Base-by-base conservation (phyloP, 2,329 filamentous ascomycete species). In the Cladosporium sphaerospermum region DNA sequence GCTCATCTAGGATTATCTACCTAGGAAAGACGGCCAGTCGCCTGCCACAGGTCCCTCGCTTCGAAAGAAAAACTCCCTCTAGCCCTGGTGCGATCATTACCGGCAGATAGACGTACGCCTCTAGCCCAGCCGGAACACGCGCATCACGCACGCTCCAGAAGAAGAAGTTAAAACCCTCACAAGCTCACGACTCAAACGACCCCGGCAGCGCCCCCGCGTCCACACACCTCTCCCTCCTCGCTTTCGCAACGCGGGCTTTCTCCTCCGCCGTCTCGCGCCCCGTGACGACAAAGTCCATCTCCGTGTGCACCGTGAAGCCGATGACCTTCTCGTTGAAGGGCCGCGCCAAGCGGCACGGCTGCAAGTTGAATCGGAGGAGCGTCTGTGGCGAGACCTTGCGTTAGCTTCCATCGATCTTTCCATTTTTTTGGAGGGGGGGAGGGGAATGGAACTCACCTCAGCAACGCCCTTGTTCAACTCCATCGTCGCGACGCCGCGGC, bases 391-490 rank as follows among this genome's bases (percentile, higher is more conserved):
- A 16, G 14, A 16, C 14, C 14, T 16, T 16, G 14, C 34, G 51
- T 52, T 40, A 52, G 49, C 4, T 3, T 18, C 16, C 2, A 16
- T 16, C 16, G 16, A 16, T 2, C 2, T 16, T 16, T 6, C n/a
- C n/a, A n/a, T n/a, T n/a, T n/a, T n/a, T n/a, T n/a, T n/a, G n/a
- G n/a, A n/a, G n/a, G n/a, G n/a, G n/a, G n/a, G n/a, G n/a, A n/a
- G n/a, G n/a, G n/a, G n/a, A n/a, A n/a, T n/a, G n/a, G n/a, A n/a
- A 57, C 62, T 61, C 48, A 70, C 68, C 60, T 71, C 68, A 34
- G 68, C 62, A 32, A 71, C 59, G 9, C 64, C 67, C 55, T 71
- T 70, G 60, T 70, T 69, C 51, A 71, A 45, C 59, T 71, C 68
- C 68, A 70, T 69, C 11, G 60, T 67, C 40, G 68, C 68, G 14